Percentiles rank a stretch among this genome's conserved stretches.
Conservation (phyloP, 2,329 filamentous ascomycete genomes). For the Cryphonectria japonica region DNA sequence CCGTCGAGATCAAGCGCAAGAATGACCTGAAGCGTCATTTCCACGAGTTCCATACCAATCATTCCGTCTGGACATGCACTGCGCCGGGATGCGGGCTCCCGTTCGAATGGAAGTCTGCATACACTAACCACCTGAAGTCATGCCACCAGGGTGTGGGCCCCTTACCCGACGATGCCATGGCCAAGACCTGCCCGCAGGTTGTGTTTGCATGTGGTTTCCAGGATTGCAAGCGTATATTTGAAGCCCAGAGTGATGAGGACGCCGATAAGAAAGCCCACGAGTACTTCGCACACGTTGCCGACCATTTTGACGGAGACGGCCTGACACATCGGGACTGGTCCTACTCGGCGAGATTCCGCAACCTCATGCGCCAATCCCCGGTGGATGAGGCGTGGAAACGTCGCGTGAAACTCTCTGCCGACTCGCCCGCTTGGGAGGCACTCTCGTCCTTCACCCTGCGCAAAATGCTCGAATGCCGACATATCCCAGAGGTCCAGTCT, state of each 20-base stretch:
- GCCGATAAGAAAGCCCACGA: conserved; percentile 46
- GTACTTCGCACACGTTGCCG: conserved; percentile 51
- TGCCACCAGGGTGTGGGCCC: conserved; percentile 45
- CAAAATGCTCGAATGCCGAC: conserved; percentile 51
- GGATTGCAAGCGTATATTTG: conserved; percentile 49
- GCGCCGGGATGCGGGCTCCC: conserved; percentile 48
- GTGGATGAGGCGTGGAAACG: conserved; percentile 44
- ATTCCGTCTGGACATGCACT: conserved; percentile 51
- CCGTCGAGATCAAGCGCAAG: conserved; percentile 47
- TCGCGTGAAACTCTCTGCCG: conserved; percentile 41
- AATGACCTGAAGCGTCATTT: conserved; percentile 55
- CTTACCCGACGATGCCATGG: conserved; percentile 44
- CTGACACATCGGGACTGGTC: conserved; percentile 47
- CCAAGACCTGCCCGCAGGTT: conserved; percentile 49
- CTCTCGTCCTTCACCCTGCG: conserved; percentile 46
- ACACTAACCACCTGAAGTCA: conserved; percentile 51
- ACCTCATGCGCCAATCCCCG: conserved; percentile 47
- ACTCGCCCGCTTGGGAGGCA: conserved; percentile 46
- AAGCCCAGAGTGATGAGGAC: conserved; percentile 46
- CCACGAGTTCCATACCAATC: conserved; percentile 52
- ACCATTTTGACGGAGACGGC: conserved; percentile 49
- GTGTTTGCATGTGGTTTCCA: conserved; percentile 55
- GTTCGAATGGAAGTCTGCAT: conserved; percentile 53
- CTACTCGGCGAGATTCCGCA: conserved; percentile 50
- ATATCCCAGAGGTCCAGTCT: conserved; percentile 45